Evolutionary conservation across 2,329 filamentous ascomycete species (phyloP), one percentile per base, ranked within the genome.

Genomic region (Neurospora sp.): DNA sequence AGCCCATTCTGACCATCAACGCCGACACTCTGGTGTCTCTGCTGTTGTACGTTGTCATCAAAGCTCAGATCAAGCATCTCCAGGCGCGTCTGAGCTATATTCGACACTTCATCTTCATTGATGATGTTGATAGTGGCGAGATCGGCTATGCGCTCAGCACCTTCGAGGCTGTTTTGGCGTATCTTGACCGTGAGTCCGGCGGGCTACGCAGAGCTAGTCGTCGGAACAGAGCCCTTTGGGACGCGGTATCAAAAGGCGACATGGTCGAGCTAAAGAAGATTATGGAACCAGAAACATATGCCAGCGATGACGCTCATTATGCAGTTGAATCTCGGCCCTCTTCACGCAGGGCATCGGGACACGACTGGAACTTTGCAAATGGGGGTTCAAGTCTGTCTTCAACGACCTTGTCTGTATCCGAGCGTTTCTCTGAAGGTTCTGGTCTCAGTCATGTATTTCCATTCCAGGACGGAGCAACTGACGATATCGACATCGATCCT

Each of bases 71-170:
- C 36, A 89, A 92, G 70, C 91, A 97, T 79, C 83, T 99, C 8
- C 92, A 97, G 75, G 93, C 96, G 3, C 88, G 95, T 23, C 82
- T 99, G 66, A 85, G 91, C n/a, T 99, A 98, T 78, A 97, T 98
- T 85, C 91, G 95, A 62, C 93, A 97, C 76, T 99, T 97, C 77
- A 96, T 97, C 74, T 99, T 97, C 80, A 94, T 97, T 67, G 96
- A 98, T 75, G 96, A 99, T 80, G 93, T 99, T 8, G 96, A 99
- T 74, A 96, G 89, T 72, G 96, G 96, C 67, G 96, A 99, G 81
- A 91, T 96, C 84, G 96, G 96, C 8, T 99, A 99, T 79, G 94
- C 95, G 0, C 81, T 99, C 67, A 98, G 95, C 79, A 99, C 96
- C 0, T 92, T 98, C 71, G 96, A 99, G 79, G 96, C 93, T 6